These are phyloP conservation scores for Diutina neorugosa DNA, from an alignment of 1,139 yeast genomes.

Conservation along the genomic window DNA sequence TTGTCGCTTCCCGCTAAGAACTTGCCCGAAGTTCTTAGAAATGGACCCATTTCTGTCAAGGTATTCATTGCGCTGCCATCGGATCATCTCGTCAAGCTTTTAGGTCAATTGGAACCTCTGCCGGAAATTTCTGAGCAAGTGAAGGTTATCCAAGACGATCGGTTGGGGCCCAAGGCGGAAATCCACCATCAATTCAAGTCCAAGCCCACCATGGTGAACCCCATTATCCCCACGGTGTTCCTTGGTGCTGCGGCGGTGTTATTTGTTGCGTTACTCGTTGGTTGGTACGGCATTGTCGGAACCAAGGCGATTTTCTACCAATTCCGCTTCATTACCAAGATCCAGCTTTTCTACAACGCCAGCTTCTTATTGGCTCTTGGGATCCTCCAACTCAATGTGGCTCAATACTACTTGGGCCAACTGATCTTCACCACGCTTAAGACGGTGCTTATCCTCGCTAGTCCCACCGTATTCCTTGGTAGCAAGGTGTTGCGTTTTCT, in stretches of 20 bases:
- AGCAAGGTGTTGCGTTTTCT: conserved; percentile 21
- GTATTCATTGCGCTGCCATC: conserved; percentile 11
- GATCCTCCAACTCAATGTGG: conserved; percentile 52
- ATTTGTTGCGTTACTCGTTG: conserved; percentile 29
- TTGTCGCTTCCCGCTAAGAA: conserved; percentile 5
- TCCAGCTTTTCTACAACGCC: conserved; percentile 16
- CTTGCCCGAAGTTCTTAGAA: conserved; percentile 5
- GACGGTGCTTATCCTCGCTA: conserved; percentile 36
- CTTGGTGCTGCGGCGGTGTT: conserved; percentile 29
- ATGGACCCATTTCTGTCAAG: conserved; percentile 6
- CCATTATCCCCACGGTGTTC: conserved; percentile 44
- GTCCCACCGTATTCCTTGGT: conserved; percentile 56
- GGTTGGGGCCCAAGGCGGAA: conserved; percentile 47
- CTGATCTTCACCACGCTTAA: conserved; percentile 62
- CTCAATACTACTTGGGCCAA: conserved; percentile 56
- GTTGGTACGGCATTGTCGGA: conserved; percentile 39
- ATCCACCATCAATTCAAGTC: conserved; percentile 56
- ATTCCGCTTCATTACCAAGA: conserved; percentile 15
- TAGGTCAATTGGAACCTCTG: conserved; percentile 19
- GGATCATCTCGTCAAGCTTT: conserved; percentile 11
- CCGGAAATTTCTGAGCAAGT: conserved; percentile 15
- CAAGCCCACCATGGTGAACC: conserved; percentile 43
- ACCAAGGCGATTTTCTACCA: conserved; percentile 12
- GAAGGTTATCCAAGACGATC: conserved; percentile 17
- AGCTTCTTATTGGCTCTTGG: conserved; percentile 42